Evolutionary conservation across 768 basidiomycete genomes (phyloP).

Genomic region (Rubroboletus pulcherrimus): DNA sequence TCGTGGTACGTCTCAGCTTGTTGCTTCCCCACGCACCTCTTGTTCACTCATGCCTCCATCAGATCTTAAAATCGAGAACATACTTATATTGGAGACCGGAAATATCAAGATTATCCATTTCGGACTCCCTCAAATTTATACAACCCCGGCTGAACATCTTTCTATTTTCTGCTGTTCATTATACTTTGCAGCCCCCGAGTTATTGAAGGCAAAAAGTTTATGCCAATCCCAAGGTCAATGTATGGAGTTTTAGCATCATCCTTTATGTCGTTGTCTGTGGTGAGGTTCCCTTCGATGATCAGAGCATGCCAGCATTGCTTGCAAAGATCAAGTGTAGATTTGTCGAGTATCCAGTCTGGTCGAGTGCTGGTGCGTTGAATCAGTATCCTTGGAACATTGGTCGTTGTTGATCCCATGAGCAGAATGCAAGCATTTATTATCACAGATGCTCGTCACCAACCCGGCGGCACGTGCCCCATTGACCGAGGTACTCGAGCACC

Average conservation of each 20-base stretch:
- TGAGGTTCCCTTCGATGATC: constrained; percentile 98
- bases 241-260: constrained; percentile 99
- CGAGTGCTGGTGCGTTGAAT: constrained; percentile 74
- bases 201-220: constrained; percentile 96
- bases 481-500: constrained; percentile 79
- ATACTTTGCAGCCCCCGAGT: constrained; percentile 97
- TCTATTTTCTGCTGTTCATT: constrained; percentile 96
- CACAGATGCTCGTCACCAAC: constrained; percentile 94
- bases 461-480: constrained; percentile 82
- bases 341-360: constrained; percentile 97
- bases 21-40: neutral
- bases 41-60: neutral
- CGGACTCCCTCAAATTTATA: constrained; percentile 95
- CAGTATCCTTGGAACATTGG: neutral
- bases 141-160: constrained; percentile 72
- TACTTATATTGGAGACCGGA: constrained; percentile 95
- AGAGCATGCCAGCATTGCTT: constrained; percentile 98
- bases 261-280: constrained; percentile 97
- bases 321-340: constrained; percentile 98
- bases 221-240: constrained; percentile 96
- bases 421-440: constrained; percentile 95
- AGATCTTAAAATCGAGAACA: constrained; percentile 99
- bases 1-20: constrained; percentile 52
- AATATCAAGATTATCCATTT: constrained; percentile 99
- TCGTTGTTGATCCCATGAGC: constrained; percentile 12